Conservation (phyloP, 2,329 filamentous ascomycete species). For the Verticillium nubilum region DNA sequence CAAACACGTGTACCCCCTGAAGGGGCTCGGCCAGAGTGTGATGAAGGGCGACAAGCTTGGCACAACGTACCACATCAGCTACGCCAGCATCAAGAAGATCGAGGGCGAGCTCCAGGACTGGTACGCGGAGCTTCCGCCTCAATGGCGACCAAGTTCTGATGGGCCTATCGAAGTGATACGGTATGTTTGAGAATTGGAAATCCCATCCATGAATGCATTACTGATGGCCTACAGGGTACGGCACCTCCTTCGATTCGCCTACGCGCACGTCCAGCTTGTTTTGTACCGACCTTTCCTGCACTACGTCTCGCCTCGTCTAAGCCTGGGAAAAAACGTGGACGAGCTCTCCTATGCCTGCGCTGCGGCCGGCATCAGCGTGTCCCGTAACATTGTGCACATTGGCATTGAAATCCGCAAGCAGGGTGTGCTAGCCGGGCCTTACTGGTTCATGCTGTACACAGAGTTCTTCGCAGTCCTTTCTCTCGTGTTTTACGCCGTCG, state of each 20-base stretch:
- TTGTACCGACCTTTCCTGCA: constrained; percentile 80
- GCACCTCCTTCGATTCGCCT: constrained; percentile 72
- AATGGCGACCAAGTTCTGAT: constrained; percentile 74
- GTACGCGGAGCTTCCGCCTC: constrained; percentile 64
- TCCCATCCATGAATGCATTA: background rate
- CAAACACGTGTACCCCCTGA: constrained; percentile 61
- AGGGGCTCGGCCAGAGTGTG: constrained; percentile 43
- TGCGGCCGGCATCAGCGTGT: constrained; percentile 55
- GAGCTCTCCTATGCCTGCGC: constrained; percentile 73
- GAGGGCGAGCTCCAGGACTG: constrained; percentile 59
- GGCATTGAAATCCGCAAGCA: constrained; percentile 72
- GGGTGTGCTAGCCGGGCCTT: constrained; percentile 70
- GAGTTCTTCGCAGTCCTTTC: constrained; percentile 79
- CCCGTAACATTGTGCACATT: constrained; percentile 72
- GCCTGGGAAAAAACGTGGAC: constrained; percentile 55
- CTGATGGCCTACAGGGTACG: constrained; percentile 45
- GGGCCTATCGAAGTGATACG: constrained; percentile 69
- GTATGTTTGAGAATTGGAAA: constrained; percentile 41
- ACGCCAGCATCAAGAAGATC: constrained; percentile 57
- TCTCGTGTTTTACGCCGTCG: constrained; percentile 72
- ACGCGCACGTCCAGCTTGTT: constrained; percentile 77
- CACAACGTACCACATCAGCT: constrained; percentile 58
- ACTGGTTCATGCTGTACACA: constrained; percentile 84
- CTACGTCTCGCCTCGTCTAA: constrained; percentile 65
- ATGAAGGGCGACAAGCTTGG: constrained; percentile 34